Percentiles rank a stretch among this genome's conserved stretches.
phyloP scores from a whole-genome alignment of 2,329 filamentous ascomycete species.

The Monosporascus sp. region DNA sequence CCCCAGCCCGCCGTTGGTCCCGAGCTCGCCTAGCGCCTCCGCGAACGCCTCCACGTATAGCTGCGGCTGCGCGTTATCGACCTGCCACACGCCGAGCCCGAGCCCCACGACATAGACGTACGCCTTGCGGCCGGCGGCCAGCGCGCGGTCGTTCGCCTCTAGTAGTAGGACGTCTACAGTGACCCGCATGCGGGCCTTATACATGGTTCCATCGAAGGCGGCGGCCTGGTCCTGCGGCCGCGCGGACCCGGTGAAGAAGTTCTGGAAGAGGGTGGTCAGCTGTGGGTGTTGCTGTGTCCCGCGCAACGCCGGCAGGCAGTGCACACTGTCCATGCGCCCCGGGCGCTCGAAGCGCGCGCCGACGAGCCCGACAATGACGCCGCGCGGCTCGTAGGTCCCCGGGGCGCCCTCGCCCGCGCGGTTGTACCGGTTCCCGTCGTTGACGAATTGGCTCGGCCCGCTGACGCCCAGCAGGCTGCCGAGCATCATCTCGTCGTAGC shows the following conservation, averaged over 20 bases:
- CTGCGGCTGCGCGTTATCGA: slow-evolving; percentile 7
- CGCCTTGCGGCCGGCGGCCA: slow-evolving; percentile 13
- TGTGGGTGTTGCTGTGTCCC: slow-evolving; percentile 13
- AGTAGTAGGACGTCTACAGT: slow-evolving; percentile 22
- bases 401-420: not conserved
- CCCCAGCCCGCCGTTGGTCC: not conserved
- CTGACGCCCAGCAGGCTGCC: slow-evolving; percentile 26
- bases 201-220: slow-evolving; percentile 18
- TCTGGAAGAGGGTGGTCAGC: slow-evolving; percentile 16
- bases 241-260: slow-evolving; percentile 14
- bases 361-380: slow-evolving; percentile 28
- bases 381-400: slow-evolving; percentile 20
- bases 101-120: slow-evolving; percentile 28
- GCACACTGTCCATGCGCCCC: slow-evolving; percentile 23
- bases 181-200: slow-evolving; percentile 23
- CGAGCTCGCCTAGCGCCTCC: slow-evolving; percentile 9
- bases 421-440: slow-evolving; percentile 24
- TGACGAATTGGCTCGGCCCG: slow-evolving; percentile 26
- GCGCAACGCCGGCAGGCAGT: slow-evolving; percentile 4
- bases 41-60: slow-evolving; percentile 18
- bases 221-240: not conserved
- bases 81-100: slow-evolving; percentile 25
- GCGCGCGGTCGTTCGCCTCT: slow-evolving; percentile 24
- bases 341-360: slow-evolving; percentile 27
- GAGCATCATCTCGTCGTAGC: slow-evolving; percentile 32